These are phyloP conservation scores for Aspergillus fumigatus DNA, from an alignment of 2,329 filamentous ascomycete species.

Conservation along the genomic window DNA sequence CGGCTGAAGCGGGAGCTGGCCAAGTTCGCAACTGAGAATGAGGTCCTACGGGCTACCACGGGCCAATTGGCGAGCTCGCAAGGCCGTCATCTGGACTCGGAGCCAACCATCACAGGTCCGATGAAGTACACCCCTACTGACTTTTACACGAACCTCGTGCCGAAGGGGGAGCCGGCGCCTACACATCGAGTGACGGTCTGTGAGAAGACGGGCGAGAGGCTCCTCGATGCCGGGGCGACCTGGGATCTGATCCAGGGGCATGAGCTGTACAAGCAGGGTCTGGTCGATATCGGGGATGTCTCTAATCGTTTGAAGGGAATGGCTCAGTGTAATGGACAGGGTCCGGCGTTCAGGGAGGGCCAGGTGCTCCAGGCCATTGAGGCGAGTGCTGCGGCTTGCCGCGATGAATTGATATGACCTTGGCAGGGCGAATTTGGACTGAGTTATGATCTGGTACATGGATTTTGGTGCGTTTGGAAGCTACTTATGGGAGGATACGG, in stretches of 20 bases:
- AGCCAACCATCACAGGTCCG: constrained; percentile 58
- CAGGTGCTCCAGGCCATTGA: constrained; percentile 71
- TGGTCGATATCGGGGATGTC: constrained; percentile 77
- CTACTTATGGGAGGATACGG: neutral
- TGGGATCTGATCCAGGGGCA: constrained; percentile 89
- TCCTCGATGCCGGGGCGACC: constrained; percentile 71
- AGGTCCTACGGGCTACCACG: constrained; percentile 80
- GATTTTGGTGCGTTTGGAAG: constrained; percentile 1
- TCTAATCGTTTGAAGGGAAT: constrained; percentile 70
- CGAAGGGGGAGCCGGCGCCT: constrained; percentile 42
- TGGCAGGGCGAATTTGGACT: neutral
- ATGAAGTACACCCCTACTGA: constrained; percentile 68
- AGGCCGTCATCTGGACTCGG: constrained; percentile 32
- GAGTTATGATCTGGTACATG: neutral
- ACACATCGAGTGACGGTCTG: constrained; percentile 66
- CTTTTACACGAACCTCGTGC: constrained; percentile 62
- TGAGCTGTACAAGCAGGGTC: constrained; percentile 67
- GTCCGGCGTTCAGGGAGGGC: constrained; percentile 79
- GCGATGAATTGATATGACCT: constrained; percentile 67
- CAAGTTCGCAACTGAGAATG: constrained; percentile 82
- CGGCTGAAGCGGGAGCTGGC: constrained; percentile 78
- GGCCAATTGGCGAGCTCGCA: constrained; percentile 29
- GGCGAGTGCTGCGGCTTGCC: constrained; percentile 69
- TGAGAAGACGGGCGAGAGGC: constrained; percentile 59
- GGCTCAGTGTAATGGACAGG: constrained; percentile 79